These are phyloP conservation scores for Erodium trifolium DNA, from an alignment of 441 rosid species.

Conservation along the genomic window DNA sequence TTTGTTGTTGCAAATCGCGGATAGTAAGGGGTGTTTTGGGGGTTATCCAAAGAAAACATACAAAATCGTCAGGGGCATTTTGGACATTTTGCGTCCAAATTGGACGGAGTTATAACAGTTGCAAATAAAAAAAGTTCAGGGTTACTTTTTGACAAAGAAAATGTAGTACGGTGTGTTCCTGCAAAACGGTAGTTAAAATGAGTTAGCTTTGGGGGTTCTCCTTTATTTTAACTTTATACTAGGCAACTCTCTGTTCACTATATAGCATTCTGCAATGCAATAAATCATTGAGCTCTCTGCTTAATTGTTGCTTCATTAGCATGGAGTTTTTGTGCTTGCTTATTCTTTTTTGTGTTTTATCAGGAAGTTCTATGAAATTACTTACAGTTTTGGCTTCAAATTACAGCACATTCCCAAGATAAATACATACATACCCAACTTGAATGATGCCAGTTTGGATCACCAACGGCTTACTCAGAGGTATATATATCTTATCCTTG, in stretches of 20 bases:
- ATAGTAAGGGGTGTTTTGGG: too few species aligned
- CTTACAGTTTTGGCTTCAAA: constrained; percentile 10
- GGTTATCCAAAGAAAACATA: too few species aligned
- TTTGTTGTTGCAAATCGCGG: too few species aligned
- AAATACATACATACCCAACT: constrained; percentile 67
- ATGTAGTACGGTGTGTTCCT: too few species aligned
- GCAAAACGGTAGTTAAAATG: too few species aligned
- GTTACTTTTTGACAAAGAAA: too few species aligned
- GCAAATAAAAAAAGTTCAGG: too few species aligned
- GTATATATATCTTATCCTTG: constrained; percentile 33
- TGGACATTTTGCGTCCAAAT: too few species aligned
- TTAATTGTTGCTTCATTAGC: constrained; percentile 10
- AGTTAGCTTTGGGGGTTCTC: too few species aligned
- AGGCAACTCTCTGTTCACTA: background rate
- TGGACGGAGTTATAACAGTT: too few species aligned
- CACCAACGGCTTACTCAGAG: constrained; percentile 86
- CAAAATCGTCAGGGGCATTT: too few species aligned
- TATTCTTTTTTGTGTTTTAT: background rate
- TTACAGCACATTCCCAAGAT: constrained; percentile 78
- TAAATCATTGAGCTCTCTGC: background rate
- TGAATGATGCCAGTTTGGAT: constrained; percentile 72
- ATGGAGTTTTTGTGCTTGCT: background rate
- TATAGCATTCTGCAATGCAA: background rate
- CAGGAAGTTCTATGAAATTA: constrained; percentile 12
- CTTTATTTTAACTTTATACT: background rate